These are phyloP conservation scores for Tinospora cordifolia DNA, from an alignment of 164 flowering plant species.

Conservation along the genomic window DNA sequence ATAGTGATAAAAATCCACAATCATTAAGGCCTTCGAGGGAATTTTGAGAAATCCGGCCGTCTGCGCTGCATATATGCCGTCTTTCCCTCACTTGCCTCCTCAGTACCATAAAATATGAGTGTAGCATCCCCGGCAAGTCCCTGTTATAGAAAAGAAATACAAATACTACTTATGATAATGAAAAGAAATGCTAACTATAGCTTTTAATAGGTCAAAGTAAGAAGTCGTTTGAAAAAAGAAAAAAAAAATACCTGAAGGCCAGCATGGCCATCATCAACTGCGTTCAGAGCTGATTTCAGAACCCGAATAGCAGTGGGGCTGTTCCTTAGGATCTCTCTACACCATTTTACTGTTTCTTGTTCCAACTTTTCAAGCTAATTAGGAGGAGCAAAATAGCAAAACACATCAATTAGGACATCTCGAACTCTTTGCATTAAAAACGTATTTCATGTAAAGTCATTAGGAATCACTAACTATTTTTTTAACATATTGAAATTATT, in stretches of 20 bases:
- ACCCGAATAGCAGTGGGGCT: slow-evolving; percentile 91
- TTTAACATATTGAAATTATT: too few relatives aligned
- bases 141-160: slow-evolving; percentile 35
- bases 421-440: too few relatives aligned
- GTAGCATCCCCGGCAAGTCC: slow-evolving; percentile 80
- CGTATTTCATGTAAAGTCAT: too few relatives aligned
- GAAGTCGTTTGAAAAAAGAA: too few relatives aligned
- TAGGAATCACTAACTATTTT: too few relatives aligned
- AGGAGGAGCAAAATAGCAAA: slow-evolving; percentile 1
- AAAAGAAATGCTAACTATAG: too few relatives aligned
- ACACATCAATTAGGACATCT: too few relatives aligned
- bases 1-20: not conserved
- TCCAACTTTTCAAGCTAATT: slow-evolving; percentile 66
- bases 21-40: slow-evolving; percentile 55
- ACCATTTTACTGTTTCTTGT: slow-evolving; percentile 85
- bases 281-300: slow-evolving; percentile 81
- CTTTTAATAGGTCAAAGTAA: too few relatives aligned
- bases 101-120: slow-evolving; percentile 81
- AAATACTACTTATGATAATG: too few relatives aligned
- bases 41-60: slow-evolving; percentile 74
- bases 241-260: slow-evolving; percentile 79
- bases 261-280: slow-evolving; percentile 96
- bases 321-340: slow-evolving; percentile 80
- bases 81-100: slow-evolving; percentile 83
- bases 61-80: slow-evolving; percentile 65